phyloP scores from a whole-genome alignment of 306 rosid genomes.

The Quillaja saponaria region DNA sequence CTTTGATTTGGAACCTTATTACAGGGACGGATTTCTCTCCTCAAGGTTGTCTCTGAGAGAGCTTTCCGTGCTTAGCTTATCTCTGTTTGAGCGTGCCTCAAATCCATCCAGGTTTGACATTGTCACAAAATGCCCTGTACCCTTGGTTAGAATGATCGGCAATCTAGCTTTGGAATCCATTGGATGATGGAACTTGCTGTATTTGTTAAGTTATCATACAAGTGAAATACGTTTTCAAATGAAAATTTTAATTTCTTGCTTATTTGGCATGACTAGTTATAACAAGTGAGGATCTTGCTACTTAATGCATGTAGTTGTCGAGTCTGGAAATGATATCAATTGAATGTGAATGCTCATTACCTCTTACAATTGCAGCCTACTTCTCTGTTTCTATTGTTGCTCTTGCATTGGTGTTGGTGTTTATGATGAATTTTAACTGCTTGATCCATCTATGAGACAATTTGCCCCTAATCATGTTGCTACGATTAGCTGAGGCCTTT shows the following conservation, averaged over 20 bases:
- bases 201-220: not conserved
- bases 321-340: slow-evolving; percentile 5
- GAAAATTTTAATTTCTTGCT: not conserved
- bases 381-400: too few relatives aligned
- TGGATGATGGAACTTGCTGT: slow-evolving; percentile 25
- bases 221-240: not conserved
- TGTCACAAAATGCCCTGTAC: slow-evolving; percentile 72
- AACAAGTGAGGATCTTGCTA: too few relatives aligned
- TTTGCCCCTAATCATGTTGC: too few relatives aligned
- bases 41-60: slow-evolving; percentile 63
- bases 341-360: not conserved
- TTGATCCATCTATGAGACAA: too few relatives aligned
- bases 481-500: too few relatives aligned
- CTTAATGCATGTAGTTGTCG: not conserved
- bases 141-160: slow-evolving; percentile 63
- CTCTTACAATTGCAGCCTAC: too few relatives aligned
- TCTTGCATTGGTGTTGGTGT: too few relatives aligned
- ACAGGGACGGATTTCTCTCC: slow-evolving; percentile 87
- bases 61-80: slow-evolving; percentile 51
- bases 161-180: slow-evolving; percentile 63
- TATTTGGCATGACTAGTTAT: too few relatives aligned
- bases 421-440: too few relatives aligned
- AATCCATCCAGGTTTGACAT: slow-evolving; percentile 64
- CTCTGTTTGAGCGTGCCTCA: slow-evolving; percentile 68
- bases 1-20: slow-evolving; percentile 66